phyloP scores from a whole-genome alignment of 106 monocot species.

The Dendrobium catenatum region DNA sequence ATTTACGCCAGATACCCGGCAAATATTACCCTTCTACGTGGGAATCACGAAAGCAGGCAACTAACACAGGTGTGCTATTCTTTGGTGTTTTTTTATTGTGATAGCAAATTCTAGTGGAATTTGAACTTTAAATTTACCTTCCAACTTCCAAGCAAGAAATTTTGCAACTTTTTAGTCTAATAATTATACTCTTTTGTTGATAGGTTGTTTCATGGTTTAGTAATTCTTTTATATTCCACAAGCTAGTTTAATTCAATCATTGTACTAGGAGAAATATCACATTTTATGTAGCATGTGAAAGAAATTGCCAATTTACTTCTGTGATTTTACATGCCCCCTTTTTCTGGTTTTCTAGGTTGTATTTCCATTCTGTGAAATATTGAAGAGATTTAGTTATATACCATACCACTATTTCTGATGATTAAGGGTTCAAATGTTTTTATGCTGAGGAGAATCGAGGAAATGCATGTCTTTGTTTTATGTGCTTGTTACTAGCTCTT shows the following conservation, averaged over 20 bases:
- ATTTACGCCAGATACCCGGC: slow-evolving; percentile 67
- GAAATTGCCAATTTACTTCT: background rate
- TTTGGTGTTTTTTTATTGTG: background rate
- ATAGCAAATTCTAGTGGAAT: background rate
- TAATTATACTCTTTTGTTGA: background rate
- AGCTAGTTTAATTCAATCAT: background rate
- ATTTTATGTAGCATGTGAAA: background rate
- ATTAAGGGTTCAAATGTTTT: background rate
- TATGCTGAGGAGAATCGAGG: background rate
- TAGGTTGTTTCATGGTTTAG: background rate
- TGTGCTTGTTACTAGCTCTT: background rate
- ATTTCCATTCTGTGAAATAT: background rate
- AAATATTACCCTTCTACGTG: slow-evolving; percentile 90
- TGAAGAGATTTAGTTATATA: background rate
- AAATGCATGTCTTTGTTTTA: background rate
- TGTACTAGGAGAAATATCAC: background rate
- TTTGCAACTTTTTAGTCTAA: background rate
- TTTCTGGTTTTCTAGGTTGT: background rate
- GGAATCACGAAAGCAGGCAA: slow-evolving; percentile 98
- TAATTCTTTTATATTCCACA: background rate
- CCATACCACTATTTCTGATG: background rate
- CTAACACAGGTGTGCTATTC: slow-evolving; percentile 70
- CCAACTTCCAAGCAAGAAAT: background rate
- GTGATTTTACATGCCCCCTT: background rate
- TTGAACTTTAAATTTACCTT: background rate